phyloP scores from a whole-genome alignment of 2,329 filamentous ascomycete genomes.

The Fusarium sp. region DNA sequence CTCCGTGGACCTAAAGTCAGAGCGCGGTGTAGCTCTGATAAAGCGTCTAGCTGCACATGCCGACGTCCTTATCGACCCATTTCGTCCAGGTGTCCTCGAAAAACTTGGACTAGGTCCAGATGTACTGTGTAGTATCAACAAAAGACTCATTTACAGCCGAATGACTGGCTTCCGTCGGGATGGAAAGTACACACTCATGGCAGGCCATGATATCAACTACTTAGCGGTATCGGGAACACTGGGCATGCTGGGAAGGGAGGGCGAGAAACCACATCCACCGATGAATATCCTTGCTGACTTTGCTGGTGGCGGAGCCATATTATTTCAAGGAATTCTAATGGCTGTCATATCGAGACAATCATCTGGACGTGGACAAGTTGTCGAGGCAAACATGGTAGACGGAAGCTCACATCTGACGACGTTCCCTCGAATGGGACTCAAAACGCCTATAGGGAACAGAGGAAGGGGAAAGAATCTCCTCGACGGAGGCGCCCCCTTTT shows the following conservation, averaged over 20 bases:
- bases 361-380: conserved; percentile 82
- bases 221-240: conserved; percentile 88
- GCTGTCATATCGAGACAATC: conserved; percentile 76
- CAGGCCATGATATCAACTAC: conserved; percentile 97
- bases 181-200: conserved; percentile 87
- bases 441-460: conserved; percentile 70
- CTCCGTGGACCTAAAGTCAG: conserved; percentile 80
- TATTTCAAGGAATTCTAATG: conserved; percentile 85
- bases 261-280: conserved; percentile 80
- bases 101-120: conserved; percentile 82
- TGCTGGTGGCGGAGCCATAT: conserved; percentile 85
- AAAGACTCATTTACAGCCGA: conserved; percentile 81
- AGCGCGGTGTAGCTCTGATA: conserved; percentile 73
- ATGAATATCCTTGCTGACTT: conserved; percentile 91
- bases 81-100: conserved; percentile 90
- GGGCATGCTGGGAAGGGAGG: conserved; percentile 77
- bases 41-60: conserved; percentile 75
- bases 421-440: conserved; percentile 77
- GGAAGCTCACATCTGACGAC: conserved; percentile 82
- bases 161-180: conserved; percentile 92
- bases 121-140: conserved; percentile 75
- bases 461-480: conserved; percentile 81
- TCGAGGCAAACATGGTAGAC: conserved; percentile 98
- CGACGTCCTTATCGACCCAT: conserved; percentile 93
- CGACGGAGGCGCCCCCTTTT: conserved; percentile 88